These are phyloP conservation scores for Termitomyces sp. DNA, from an alignment of 768 basidiomycete species.

Conservation along the genomic window DNA sequence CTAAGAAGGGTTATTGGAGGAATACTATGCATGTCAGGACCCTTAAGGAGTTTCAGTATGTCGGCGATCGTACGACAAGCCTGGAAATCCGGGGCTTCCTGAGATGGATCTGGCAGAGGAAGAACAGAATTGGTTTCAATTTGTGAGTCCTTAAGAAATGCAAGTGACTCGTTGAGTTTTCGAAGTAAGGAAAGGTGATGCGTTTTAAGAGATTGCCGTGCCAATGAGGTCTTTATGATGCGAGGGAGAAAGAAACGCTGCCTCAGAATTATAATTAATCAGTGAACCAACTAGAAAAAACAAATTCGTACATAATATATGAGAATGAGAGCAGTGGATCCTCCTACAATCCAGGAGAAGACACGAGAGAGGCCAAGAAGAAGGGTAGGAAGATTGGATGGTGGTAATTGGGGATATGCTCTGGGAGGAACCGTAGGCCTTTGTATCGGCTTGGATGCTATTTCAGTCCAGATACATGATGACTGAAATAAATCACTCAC, in stretches of 20 bases:
- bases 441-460: conserved; percentile 21
- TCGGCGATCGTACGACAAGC: conserved; percentile 42
- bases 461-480: neutral
- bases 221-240: conserved; percentile 49
- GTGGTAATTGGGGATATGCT: conserved; percentile 65
- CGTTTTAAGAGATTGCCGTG: conserved; percentile 52
- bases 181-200: conserved; percentile 56
- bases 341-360: conserved; percentile 62
- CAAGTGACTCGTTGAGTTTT: conserved; percentile 49
- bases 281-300: neutral
- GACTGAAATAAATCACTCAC: conserved; percentile 29
- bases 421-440: conserved; percentile 60
- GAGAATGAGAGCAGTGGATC: conserved; percentile 51
- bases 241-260: conserved; percentile 70
- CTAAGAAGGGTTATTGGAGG: conserved; percentile 55
- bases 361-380: conserved; percentile 57
- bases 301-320: conserved; percentile 56
- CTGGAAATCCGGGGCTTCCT: conserved; percentile 39
- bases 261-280: neutral
- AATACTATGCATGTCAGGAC: conserved; percentile 25
- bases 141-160: conserved; percentile 51
- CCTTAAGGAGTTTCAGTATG: conserved; percentile 25
- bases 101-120: conserved; percentile 45
- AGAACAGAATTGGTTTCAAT: conserved; percentile 48
- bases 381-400: conserved; percentile 63